Conservation (phyloP, 139 green algal species). For the Coelastrella sp. region DNA sequence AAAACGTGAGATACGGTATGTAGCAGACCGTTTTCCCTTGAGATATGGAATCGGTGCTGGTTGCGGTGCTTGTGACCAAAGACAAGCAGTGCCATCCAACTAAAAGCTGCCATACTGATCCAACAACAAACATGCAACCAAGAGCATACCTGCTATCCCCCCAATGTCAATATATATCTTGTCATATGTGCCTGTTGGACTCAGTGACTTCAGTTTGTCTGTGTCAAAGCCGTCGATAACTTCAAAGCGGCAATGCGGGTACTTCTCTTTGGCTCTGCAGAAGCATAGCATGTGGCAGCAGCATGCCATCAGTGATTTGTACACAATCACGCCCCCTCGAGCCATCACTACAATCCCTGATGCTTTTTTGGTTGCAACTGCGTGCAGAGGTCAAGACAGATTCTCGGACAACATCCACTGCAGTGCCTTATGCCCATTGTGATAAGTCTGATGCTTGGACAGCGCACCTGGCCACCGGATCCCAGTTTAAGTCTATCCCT, state of each 20-base stretch:
- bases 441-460: background rate
- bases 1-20: too few relatives aligned
- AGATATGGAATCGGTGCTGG: too few relatives aligned
- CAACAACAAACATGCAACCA: too few relatives aligned
- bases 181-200: constrained; percentile 39
- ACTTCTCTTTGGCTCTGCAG: constrained; percentile 22
- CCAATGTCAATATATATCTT: constrained; percentile 59
- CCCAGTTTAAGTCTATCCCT: constrained; percentile 48
- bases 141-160: constrained; percentile 36
- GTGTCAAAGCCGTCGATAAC: constrained; percentile 52
- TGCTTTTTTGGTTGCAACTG: too few relatives aligned
- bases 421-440: too few relatives aligned
- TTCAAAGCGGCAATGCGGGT: constrained; percentile 49
- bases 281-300: background rate
- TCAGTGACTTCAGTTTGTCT: constrained; percentile 28
- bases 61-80: too few relatives aligned
- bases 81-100: too few relatives aligned
- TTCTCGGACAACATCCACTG: too few relatives aligned
- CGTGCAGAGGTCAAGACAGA: too few relatives aligned
- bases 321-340: background rate
- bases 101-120: too few relatives aligned
- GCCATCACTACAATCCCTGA: too few relatives aligned
- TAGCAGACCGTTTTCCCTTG: too few relatives aligned
- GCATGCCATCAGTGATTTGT: background rate
- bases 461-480: background rate